Conservation (phyloP, 169 alveolate genomes). For the Plasmodium fragile region DNA sequence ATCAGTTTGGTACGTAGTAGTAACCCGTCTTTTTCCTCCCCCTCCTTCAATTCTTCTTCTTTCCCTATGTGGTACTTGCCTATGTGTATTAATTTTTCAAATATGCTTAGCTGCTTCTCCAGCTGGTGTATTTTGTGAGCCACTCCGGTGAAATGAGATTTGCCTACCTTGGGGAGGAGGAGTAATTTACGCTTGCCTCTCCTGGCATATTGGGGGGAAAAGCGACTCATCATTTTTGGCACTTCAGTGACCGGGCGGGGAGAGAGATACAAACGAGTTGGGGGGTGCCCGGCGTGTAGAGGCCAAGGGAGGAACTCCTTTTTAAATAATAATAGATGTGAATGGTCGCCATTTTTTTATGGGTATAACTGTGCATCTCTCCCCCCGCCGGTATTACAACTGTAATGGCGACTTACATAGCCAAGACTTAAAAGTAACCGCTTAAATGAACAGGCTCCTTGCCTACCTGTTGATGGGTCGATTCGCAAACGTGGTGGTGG, state of each 20-base stretch:
- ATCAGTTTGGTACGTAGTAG: background rate
- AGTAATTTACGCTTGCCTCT: background rate
- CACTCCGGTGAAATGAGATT: background rate
- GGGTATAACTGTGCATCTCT: background rate
- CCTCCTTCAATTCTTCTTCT: background rate
- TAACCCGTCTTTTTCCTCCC: background rate
- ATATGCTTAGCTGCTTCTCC: slow-evolving; percentile 18
- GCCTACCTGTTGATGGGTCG: background rate
- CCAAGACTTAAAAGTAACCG: background rate
- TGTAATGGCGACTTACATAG: background rate
- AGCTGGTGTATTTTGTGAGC: background rate
- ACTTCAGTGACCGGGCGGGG: background rate
- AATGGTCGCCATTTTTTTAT: background rate
- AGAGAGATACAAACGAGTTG: background rate
- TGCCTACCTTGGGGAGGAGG: background rate
- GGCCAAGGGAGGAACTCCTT: background rate
- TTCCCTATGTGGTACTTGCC: slow-evolving; percentile 17
- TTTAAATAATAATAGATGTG: background rate
- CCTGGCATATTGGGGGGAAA: background rate
- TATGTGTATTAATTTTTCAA: slow-evolving; percentile 18
- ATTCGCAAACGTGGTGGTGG: background rate
- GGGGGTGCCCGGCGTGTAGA: background rate
- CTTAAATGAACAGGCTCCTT: background rate
- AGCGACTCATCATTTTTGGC: background rate
- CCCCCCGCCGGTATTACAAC: background rate